Conservation (phyloP, 257 asterid genomes). For the Cynanchum wilfordii region DNA sequence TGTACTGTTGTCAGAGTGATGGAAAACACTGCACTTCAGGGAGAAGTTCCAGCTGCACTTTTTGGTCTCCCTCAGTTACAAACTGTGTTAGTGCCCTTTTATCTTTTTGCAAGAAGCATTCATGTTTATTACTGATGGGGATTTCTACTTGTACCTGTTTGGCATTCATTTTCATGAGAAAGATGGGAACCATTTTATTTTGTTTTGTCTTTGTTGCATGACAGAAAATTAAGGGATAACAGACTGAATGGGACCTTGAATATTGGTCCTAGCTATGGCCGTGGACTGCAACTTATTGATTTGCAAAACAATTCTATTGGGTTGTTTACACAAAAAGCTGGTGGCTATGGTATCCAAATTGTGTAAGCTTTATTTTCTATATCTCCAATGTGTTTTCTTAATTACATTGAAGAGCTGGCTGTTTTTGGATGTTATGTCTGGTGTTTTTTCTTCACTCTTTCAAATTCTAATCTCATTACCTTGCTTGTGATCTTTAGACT, state of each 20-base stretch:
- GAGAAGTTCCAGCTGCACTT: slow-evolving; percentile 18
- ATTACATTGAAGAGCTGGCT: background rate
- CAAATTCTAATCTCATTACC: slow-evolving; percentile 4
- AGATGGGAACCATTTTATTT: background rate
- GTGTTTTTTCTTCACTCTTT: slow-evolving; percentile 10
- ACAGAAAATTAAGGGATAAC: slow-evolving; percentile 25
- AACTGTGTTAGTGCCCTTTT: slow-evolving; percentile 22
- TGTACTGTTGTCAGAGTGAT: slow-evolving; percentile 16
- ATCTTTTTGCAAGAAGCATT: background rate
- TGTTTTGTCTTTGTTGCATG: background rate
- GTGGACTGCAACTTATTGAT: slow-evolving; percentile 21
- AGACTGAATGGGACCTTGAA: slow-evolving; percentile 24
- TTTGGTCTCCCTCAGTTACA: slow-evolving; percentile 28
- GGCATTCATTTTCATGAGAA: background rate
- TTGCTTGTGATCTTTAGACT: slow-evolving; percentile 36
- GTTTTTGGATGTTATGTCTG: slow-evolving; percentile 1
- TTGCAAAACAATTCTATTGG: slow-evolving; percentile 27
- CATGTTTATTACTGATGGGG: background rate
- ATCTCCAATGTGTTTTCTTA: background rate
- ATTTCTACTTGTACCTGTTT: background rate
- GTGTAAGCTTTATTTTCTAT: slow-evolving; percentile 22
- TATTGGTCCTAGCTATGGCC: slow-evolving; percentile 18
- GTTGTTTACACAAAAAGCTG: slow-evolving; percentile 4
- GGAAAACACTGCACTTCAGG: slow-evolving; percentile 24
- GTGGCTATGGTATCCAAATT: slow-evolving; percentile 8